Base-by-base conservation (phyloP, 495 filamentous ascomycete species). In the Lophiotrema nucula region DNA sequence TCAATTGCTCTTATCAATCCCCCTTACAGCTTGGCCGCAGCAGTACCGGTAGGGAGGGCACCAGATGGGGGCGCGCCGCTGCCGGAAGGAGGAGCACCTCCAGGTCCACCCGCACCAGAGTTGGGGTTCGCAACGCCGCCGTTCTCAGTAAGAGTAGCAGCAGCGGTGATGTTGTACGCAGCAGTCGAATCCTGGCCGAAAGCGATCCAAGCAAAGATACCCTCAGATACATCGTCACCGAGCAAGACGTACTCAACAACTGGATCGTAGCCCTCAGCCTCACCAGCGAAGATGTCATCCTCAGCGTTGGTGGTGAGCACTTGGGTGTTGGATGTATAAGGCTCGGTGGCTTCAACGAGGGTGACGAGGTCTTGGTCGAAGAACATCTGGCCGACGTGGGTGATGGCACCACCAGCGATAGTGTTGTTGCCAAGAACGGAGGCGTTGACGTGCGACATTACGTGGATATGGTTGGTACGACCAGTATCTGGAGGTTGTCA, bases 361-460 rank as follows among this genome's bases (percentile, higher is more conserved):
- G 66, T 69, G 55, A 81, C 78, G 15, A 86, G 76, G 25, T 72
- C 74, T 62, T 87, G 78, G 49, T 82, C 81, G 70, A 81, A 88
- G 77, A 83, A 88, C 5, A 87, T 60, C 67, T 87, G 83, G 54
- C 83, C 73, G 51, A 86, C 73, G 66, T 88, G 79, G 1, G 77
- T 74, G 18, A 80, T 75, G 0, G 62, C 60, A 3, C 78, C 81
- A 42, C 77, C 77, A 16, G 69, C 72, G 47, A 80, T 58, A 15
- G 78, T 83, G 58, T 71, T 77, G 72, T 84, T 81, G 13, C 72
- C 64, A 15, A 55, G 42, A 15, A 60, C 1, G 15, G 50, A 44
- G 13, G 62, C 46, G 38, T 54, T 41, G 4, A 44, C 39, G 39
- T 65, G 62, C 19, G 31, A 22, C 16, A 58, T 24, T 5, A 65